These are phyloP conservation scores for Pseudoturritis turrita DNA, from an alignment of 345 rosid species.

Conservation along the genomic window DNA sequence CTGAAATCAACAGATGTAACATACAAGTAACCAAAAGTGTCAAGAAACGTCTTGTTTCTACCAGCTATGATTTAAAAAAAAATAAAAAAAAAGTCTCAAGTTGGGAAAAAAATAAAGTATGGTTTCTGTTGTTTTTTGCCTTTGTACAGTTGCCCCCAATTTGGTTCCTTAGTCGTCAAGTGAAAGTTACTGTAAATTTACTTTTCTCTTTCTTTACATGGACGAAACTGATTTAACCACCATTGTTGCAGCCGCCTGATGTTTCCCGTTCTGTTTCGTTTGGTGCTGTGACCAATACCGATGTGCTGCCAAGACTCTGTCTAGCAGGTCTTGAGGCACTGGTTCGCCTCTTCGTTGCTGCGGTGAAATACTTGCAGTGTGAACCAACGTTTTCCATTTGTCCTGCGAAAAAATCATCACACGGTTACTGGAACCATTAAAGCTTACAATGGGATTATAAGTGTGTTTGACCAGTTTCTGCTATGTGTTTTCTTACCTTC, in stretches of 20 bases:
- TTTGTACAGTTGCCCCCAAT: slow-evolving; percentile 28
- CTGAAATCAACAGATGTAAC: slow-evolving; percentile 7
- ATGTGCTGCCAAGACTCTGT: slow-evolving; percentile 86
- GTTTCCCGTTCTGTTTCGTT: slow-evolving; percentile 64
- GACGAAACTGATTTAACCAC: slow-evolving; percentile 21
- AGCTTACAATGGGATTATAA: neutral
- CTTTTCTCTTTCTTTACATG: slow-evolving; percentile 19
- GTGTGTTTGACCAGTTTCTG: neutral
- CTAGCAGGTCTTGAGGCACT: slow-evolving; percentile 85
- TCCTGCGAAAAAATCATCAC: slow-evolving; percentile 46
- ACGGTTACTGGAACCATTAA: neutral
- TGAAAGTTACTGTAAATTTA: slow-evolving; percentile 14
- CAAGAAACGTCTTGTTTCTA: slow-evolving; percentile 5
- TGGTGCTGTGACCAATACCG: slow-evolving; percentile 81
- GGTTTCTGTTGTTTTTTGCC: slow-evolving; percentile 18
- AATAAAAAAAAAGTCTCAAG: neutral
- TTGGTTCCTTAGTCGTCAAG: slow-evolving; percentile 22
- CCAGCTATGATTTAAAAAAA: neutral
- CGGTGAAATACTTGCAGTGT: slow-evolving; percentile 82
- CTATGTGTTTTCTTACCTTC: slow-evolving; percentile 45
- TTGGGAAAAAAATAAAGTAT: neutral
- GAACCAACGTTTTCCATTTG: slow-evolving; percentile 98
- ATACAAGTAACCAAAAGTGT: slow-evolving; percentile 19
- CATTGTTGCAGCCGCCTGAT: slow-evolving; percentile 27
- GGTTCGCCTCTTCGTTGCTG: slow-evolving; percentile 98